Conservation (phyloP, 2,329 filamentous ascomycete genomes). For the Ascochyta koolunga region DNA sequence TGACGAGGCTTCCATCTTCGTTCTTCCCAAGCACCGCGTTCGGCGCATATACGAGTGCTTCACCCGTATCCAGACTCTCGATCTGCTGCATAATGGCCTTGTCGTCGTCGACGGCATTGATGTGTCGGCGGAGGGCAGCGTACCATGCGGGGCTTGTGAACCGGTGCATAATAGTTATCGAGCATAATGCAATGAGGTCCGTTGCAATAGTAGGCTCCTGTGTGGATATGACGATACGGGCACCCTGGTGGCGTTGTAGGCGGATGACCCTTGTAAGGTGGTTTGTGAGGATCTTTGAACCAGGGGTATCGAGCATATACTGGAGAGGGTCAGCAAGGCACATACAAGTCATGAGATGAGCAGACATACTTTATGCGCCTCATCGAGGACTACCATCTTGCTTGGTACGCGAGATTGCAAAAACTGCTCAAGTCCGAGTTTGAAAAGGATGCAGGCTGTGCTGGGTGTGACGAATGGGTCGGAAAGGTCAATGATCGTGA, state of each 20-base stretch:
- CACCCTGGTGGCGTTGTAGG: slow-evolving; percentile 71
- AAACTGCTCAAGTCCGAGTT: slow-evolving; percentile 72
- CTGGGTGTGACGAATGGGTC: slow-evolving; percentile 72
- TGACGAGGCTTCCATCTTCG: slow-evolving; percentile 16
- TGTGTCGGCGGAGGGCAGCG: slow-evolving; percentile 50
- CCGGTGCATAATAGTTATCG: slow-evolving; percentile 73
- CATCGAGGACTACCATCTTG: slow-evolving; percentile 72
- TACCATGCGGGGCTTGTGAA: slow-evolving; percentile 73
- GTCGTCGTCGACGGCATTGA: slow-evolving; percentile 48
- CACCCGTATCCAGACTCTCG: slow-evolving; percentile 55
- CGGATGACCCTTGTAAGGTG: slow-evolving; percentile 68
- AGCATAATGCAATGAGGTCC: slow-evolving; percentile 72
- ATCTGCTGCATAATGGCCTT: slow-evolving; percentile 53
- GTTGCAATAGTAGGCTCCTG: slow-evolving; percentile 78
- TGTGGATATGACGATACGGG: slow-evolving; percentile 73
- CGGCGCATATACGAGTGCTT: slow-evolving; percentile 58
- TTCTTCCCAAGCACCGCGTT: slow-evolving; percentile 49
- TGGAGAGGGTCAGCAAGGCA: slow-evolving; percentile 26
- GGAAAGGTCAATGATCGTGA: slow-evolving; percentile 74
- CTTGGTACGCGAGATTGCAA: slow-evolving; percentile 56
- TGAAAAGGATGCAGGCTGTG: slow-evolving; percentile 74
- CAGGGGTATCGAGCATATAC: slow-evolving; percentile 64
- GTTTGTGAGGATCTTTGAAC: slow-evolving; percentile 66
- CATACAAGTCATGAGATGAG: not conserved
- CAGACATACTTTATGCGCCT: slow-evolving; percentile 71